Percentiles rank a stretch among this genome's conserved stretches.
Evolutionary conservation across 805 yeast genomes (phyloP).

Genomic region (Myxozyma udenii): DNA sequence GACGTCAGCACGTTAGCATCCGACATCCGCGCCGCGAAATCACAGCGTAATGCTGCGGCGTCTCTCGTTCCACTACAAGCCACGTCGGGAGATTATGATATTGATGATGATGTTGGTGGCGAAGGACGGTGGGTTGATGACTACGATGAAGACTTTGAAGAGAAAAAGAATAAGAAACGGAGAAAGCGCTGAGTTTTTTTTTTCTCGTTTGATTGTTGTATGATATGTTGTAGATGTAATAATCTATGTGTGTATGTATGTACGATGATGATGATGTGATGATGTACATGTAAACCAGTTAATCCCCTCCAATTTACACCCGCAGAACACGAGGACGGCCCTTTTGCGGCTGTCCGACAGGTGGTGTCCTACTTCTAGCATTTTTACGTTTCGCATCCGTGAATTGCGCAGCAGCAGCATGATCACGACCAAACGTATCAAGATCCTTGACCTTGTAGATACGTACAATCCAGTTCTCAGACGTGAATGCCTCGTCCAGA

Average conservation of each 20-base stretch:
- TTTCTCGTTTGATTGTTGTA: too few species aligned
- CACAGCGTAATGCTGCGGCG: too few species aligned
- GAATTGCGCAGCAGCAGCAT: constrained; percentile 27
- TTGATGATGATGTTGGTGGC: constrained; percentile 28
- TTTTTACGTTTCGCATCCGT: constrained; percentile 21
- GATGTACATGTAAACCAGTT: neutral
- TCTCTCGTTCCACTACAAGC: constrained; percentile 18
- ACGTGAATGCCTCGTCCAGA: constrained; percentile 90
- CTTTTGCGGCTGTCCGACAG: constrained; percentile 9
- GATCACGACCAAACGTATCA: constrained; percentile 81
- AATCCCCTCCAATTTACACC: too few species aligned
- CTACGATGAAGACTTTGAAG: constrained; percentile 22
- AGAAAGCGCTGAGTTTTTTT: neutral
- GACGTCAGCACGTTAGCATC: too few species aligned
- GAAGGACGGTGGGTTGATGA: constrained; percentile 31
- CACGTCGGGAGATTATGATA: constrained; percentile 30
- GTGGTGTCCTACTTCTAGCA: constrained; percentile 3
- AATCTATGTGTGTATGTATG: too few species aligned
- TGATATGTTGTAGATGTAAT: too few species aligned
- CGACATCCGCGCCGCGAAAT: too few species aligned
- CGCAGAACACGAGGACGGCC: constrained; percentile 21
- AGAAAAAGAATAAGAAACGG: constrained; percentile 11
- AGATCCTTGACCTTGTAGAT: constrained; percentile 85
- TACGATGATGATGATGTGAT: neutral
- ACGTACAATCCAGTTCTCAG: constrained; percentile 96